Evolutionary conservation across 805 yeast species (phyloP), one percentile per base, ranked within the genome.

Genomic region (Cyberlindnera bimundalis): DNA sequence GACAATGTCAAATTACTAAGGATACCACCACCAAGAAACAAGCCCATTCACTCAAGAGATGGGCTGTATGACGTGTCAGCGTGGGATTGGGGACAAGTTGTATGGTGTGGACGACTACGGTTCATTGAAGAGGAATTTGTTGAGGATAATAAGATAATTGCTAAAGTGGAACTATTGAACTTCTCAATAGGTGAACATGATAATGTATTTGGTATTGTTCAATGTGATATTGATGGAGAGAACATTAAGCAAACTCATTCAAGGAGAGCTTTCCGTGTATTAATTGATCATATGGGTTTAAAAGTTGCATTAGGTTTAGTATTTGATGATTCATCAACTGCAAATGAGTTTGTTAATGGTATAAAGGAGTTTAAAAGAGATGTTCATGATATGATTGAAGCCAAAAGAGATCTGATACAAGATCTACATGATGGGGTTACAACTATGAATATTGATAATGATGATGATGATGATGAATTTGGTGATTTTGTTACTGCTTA

Each of bases 281-380:
- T 65, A 7, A 56, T 67, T 23, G 57, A 53, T n/a, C 58, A 60
- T 33, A 53, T 53, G 14, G 55, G 42, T 4, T 47, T 59, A 40
- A 55, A 55, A n/a, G 63, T 71, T 11, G 65, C 64, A 18, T 50
- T 71, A n/a, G 75, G 76, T 5, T 46, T 70, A 38, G 65, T 66
- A 12, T 68, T 70, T 40, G 52, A 48, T 2, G 66, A 66, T 48
- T 47, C 39, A 2, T 27, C 38, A 9, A 38, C 39, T 6, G 51
- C 39, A 17, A 37, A 36, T 16, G 46, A 35, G 31, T 41, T 46
- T 26, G 43, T 34, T 8, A 26, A 25, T 11, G 28, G 33, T 16
- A 29, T 42, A 5, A 34, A 29, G 33, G 20, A 25, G 9, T 39
- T 46, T 39, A 36, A 33, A 25, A 29, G 19, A 31, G 35, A 27